Base-by-base conservation (phyloP, 1,139 yeast species). In the Geotrichum restrictum region DNA sequence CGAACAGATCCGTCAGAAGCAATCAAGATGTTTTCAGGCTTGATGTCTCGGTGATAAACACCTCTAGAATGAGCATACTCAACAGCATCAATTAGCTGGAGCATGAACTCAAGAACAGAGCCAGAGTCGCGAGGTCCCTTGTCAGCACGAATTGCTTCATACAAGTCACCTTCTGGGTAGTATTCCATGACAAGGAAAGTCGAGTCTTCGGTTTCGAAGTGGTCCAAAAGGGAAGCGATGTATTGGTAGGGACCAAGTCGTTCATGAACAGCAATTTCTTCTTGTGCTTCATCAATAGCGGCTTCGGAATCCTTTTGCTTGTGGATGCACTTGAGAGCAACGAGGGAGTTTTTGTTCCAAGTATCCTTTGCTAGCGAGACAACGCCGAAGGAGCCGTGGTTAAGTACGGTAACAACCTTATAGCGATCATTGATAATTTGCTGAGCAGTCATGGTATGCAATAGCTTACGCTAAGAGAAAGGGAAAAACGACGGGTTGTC, bases 351-450 rank as follows among this genome's bases (percentile, higher is more conserved):
- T 47, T 74, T 70, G 29, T 72, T 65, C 42, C 65, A 61, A 4
- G 78, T 73, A 67, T 91, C 96, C 63, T 82, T 82, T 5, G 96
- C 97, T 33, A 91, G 77, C 1, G 95, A 83, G 8, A 91, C 98
- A 51, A 86, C 79, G 43, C 98, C 98, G 68, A 88, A 91, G 0
- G 97, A 88, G 36, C 98, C 98, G 68, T 88, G 93, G 67, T 93
- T 88, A 56, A 91, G 80, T 64, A 85, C 91, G 52, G 84, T 82
- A 14, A 88, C 77, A 63, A 84, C 83, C 56, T 74, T 72, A 72
- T 89, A 91, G 57, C 88, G 74, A 55, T 75, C 75, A 59, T 81
- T 76, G 53, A 86, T 42, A 22, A 53, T 33, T 31, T 49, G 51
- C 29, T 46, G 49, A 19, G 53, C 48, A 14, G 49, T 14, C 18